A percentile compares a stretch with the other conserved stretches of the same genome.
These are phyloP conservation scores for Phialophora tarda DNA, from an alignment of 2,329 filamentous ascomycete genomes.

Conservation along the genomic window DNA sequence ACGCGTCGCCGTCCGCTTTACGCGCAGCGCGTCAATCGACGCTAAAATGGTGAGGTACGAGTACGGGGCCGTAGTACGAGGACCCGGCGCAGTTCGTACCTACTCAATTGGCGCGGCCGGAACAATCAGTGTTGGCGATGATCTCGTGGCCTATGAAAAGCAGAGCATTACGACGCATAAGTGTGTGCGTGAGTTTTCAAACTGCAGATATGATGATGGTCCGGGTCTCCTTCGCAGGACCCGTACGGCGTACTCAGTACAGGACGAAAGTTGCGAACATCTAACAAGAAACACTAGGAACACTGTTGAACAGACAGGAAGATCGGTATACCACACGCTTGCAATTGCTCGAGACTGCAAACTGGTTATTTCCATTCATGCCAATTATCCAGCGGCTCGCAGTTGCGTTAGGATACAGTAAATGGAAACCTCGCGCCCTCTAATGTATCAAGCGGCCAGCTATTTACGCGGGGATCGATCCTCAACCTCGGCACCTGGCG, in stretches of 20 bases:
- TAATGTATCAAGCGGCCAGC: background rate
- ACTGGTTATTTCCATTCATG: no score
- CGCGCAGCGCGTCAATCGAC: slow-evolving; percentile 13
- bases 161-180: background rate
- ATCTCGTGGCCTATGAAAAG: background rate
- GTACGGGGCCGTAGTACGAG: no score
- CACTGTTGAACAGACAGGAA: no score
- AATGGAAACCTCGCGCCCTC: no score
- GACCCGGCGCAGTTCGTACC: background rate
- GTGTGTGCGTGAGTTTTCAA: background rate
- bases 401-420: no score
- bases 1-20: slow-evolving; percentile 18
- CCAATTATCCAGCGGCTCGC: no score
- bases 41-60: slow-evolving; percentile 7
- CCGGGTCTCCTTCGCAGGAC: background rate
- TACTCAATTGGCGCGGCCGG: background rate
- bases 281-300: no score
- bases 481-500: slow-evolving; percentile 4
- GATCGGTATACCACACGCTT: no score
- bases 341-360: no score
- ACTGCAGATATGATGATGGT: background rate
- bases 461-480: background rate
- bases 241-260: background rate
- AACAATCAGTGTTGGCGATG: background rate
- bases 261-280: background rate